phyloP scores from a whole-genome alignment of 371 early-diverging fungal species.

The Mortierella sp. region DNA sequence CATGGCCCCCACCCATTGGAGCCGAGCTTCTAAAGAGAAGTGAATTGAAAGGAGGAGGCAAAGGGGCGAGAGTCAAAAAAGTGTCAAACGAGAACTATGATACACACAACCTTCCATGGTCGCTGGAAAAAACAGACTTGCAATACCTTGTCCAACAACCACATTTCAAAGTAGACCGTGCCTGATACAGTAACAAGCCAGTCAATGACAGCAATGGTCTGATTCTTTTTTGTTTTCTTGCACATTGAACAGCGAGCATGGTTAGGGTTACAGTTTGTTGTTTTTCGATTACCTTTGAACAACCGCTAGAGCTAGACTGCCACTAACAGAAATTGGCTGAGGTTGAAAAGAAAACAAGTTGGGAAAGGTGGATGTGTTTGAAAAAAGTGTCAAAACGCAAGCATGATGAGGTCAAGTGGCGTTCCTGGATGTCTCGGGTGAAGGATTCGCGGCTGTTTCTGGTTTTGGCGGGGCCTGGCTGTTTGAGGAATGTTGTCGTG shows the following conservation, averaged over 20 bases:
- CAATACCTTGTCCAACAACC: too few species aligned
- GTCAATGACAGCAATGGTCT: not conserved
- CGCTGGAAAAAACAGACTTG: too few species aligned
- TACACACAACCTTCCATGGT: not conserved
- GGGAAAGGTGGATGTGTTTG: not conserved
- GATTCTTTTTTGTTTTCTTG: not conserved
- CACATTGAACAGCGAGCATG: not conserved
- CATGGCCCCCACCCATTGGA: not conserved
- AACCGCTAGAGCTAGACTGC: not conserved
- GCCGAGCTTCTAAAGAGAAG: not conserved
- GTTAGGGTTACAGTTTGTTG: not conserved
- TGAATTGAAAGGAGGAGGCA: not conserved
- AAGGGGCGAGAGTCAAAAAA: not conserved
- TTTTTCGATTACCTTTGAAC: not conserved
- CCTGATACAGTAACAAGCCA: not conserved
- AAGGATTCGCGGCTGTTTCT: too few species aligned
- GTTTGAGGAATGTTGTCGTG: too few species aligned
- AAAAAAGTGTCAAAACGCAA: too few species aligned
- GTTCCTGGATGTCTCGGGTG: too few species aligned
- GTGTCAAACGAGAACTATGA: not conserved
- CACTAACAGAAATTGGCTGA: not conserved
- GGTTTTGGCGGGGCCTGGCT: too few species aligned
- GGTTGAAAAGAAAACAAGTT: constrained; percentile 2
- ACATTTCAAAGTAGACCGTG: not conserved
- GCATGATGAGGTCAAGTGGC: too few species aligned